Evolutionary conservation across 2,329 filamentous ascomycete genomes (phyloP).

Genomic region (Alternaria dauci): DNA sequence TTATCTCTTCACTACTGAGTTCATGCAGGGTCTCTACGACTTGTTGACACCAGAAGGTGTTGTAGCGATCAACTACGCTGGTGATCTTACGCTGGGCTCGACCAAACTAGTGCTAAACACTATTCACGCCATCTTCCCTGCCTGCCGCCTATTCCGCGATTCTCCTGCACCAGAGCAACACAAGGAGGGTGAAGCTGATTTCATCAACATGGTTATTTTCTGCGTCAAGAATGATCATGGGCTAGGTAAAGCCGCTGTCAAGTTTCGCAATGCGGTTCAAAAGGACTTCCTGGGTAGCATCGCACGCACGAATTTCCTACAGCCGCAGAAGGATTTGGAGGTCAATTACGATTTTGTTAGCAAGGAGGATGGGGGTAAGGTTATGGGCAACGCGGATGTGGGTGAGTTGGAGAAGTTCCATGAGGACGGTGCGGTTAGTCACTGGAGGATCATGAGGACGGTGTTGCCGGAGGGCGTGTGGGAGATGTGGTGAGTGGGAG

Average conservation of each 20-base stretch:
- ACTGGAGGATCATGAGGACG: conserved; percentile 91
- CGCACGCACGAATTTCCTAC: conserved; percentile 73
- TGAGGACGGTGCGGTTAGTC: conserved; percentile 76
- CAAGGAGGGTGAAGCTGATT: conserved; percentile 63
- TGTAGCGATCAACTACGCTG: conserved; percentile 96
- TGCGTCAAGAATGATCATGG: conserved; percentile 71
- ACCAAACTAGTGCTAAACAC: conserved; percentile 83
- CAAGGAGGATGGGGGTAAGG: conserved; percentile 54
- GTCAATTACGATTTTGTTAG: conserved; percentile 45
- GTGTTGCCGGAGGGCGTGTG: conserved; percentile 82
- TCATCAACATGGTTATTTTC: conserved; percentile 96
- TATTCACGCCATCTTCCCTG: conserved; percentile 82
- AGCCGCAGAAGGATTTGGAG: conserved; percentile 76
- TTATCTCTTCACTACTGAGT: conserved; percentile 85
- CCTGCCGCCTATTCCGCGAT: conserved; percentile 91
- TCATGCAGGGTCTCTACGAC: conserved; percentile 73
- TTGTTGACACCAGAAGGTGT: conserved; percentile 81
- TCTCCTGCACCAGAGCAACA: conserved; percentile 61
- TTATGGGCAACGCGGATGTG: conserved; percentile 71
- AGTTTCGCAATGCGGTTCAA: conserved; percentile 71
- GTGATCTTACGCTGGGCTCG: conserved; percentile 79
- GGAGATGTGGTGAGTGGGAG: conserved; percentile 78
- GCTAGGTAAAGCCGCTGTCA: conserved; percentile 55
- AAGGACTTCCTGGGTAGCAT: conserved; percentile 77
- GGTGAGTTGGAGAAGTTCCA: conserved; percentile 75